Evolutionary conservation across 176 grass and related monocot genomes (phyloP).

Genomic region (Carex scoparia): DNA sequence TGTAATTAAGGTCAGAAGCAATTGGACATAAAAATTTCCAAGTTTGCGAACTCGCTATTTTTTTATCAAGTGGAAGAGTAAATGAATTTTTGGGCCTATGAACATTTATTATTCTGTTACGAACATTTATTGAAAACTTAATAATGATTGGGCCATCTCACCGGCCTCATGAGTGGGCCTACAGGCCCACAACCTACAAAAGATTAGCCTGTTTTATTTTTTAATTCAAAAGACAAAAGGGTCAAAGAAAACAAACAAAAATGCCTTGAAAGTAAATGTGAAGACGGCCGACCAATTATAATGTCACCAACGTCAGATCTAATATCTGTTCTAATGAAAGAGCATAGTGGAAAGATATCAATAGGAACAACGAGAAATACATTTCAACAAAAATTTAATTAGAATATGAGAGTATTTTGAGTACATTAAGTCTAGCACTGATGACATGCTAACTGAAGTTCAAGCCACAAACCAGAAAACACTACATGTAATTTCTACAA

Average conservation of each 20-base stretch:
- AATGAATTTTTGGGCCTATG: too few species aligned
- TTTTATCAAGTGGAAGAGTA: too few species aligned
- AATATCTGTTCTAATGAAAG: background rate
- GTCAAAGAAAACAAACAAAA: background rate
- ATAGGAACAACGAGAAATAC: background rate
- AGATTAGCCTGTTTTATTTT: background rate
- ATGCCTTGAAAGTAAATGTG: background rate
- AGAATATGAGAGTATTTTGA: background rate
- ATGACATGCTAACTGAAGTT: slow-evolving; percentile 2
- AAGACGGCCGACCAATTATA: background rate
- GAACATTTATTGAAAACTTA: too few species aligned
- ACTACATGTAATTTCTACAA: slow-evolving; percentile 2
- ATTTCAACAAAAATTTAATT: background rate
- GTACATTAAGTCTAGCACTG: slow-evolving; percentile 12
- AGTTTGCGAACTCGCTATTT: too few species aligned
- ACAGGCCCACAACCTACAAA: too few species aligned
- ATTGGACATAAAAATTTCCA: too few species aligned
- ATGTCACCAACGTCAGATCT: background rate
- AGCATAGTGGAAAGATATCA: background rate
- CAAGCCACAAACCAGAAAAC: background rate
- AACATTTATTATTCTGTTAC: too few species aligned
- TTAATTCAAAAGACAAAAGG: background rate
- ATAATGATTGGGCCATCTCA: too few species aligned
- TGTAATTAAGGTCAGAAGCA: too few species aligned
- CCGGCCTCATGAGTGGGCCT: too few species aligned